Percentiles rank a stretch among this genome's conserved stretches.
Evolutionary conservation across 352 stramenopile genomes (phyloP).

Genomic region (Globisporangium perplexum): DNA sequence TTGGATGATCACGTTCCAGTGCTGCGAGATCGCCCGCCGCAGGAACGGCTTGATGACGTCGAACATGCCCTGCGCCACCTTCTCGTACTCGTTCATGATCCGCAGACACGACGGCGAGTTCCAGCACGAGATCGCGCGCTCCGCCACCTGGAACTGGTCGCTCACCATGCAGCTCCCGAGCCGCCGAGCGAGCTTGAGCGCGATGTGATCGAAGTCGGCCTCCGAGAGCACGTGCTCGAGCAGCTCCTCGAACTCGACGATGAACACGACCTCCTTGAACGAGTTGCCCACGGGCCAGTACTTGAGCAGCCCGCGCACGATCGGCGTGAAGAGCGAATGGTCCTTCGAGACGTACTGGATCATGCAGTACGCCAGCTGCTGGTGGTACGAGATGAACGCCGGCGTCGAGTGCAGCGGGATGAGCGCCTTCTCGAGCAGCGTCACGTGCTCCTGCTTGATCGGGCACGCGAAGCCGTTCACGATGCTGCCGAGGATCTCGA

Average conservation of each 20-base stretch:
- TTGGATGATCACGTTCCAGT: conserved; percentile 85
- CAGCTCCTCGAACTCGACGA: conserved; percentile 87
- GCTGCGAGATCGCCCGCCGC: conserved; percentile 34
- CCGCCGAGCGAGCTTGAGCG: conserved; percentile 44
- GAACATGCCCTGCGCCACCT: conserved; percentile 80
- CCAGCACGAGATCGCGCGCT: conserved; percentile 82
- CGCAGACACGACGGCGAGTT: conserved; percentile 71
- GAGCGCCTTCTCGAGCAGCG: conserved; percentile 73
- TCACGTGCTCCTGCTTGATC: conserved; percentile 88
- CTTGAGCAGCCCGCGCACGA: conserved; percentile 71
- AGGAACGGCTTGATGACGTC: conserved; percentile 75
- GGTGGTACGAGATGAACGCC: conserved; percentile 85
- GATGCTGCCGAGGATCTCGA: conserved; percentile 86
- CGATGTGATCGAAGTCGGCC: conserved; percentile 67
- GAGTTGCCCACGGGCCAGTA: conserved; percentile 86
- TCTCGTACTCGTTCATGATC: conserved; percentile 90
- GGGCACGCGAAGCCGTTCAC: conserved; percentile 87
- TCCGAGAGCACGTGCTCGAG: conserved; percentile 83
- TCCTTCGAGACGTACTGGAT: conserved; percentile 89
- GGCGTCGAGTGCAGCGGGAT: conserved; percentile 83
- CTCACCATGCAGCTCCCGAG: conserved; percentile 76
- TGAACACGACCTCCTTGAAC: conserved; percentile 88
- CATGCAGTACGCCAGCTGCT: conserved; percentile 88
- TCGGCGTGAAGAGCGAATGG: conserved; percentile 78
- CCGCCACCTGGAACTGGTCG: conserved; percentile 81